Base-by-base conservation (phyloP, 2,329 filamentous ascomycete genomes). In the Hymenoscyphus repandus region DNA sequence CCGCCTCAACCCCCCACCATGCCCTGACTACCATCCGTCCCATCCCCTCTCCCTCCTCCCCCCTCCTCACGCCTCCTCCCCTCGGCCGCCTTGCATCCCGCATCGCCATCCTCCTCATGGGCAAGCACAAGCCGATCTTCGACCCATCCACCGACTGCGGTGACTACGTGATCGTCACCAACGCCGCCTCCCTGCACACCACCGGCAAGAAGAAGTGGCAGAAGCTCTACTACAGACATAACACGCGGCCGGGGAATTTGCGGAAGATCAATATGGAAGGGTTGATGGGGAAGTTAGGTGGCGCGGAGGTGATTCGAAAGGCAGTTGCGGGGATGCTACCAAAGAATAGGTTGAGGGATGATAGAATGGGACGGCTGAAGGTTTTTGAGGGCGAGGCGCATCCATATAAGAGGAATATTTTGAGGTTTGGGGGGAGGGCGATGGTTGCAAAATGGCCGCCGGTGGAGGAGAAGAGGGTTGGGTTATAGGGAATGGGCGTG, bases 101-200 rank as follows among this genome's bases (percentile, higher is more conserved):
- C 57, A 96, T 96, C 69, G 92, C 91, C 55, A 76, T 85, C 48
- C 77, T 89, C 54, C 82, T 96, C 47, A 96, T 97, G 91, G 93
- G 93, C 73, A 99, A 99, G 78, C 87, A 99, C 79, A 99, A 99
- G 74, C 93, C 93, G 18, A 96, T 93, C 70, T 99, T 84, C 74
- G 89, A 97, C 72, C 93, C 93, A 1, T 96, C 90, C 18, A 96
- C 91, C 55, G 93, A 99, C 77, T 97, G 93, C 78, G 93, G 93
- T 62, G 93, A 99, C 81, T 99, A 99, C 71, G 91, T 99, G 11
- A 92, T 99, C 1, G 91, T 93, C 46, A 89, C 89, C 34, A 85
- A 90, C 69, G 97, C 93, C 75, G 80, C 86, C 37, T 84, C 92
- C 43, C 77, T 99, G 45, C 84, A 91, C 73, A 86, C 84, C 1